Evolutionary conservation across 768 basidiomycete species (phyloP), one percentile per base, ranked within the genome.

Genomic region (Boletus rubescentipes): DNA sequence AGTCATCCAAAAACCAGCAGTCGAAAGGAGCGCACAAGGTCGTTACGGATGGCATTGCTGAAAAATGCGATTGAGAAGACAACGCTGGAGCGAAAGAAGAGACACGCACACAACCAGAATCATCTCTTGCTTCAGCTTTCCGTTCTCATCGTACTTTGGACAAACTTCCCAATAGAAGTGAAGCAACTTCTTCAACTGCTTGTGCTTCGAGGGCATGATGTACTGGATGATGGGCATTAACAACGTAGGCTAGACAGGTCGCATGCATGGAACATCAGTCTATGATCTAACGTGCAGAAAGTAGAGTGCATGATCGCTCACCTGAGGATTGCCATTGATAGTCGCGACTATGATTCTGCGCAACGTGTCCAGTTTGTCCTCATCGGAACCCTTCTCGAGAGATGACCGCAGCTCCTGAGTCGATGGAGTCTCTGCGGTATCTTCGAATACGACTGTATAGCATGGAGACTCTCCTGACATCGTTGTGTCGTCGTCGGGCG

Each of bases 191-290:
- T 99, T 98, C 68, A 98, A 83, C 55, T 87, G 86, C 77, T 99
- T 98, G 77, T 91, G 94, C 69, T 87, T 86, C 49, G 90, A 91
- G 35, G 97, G 97, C 80, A 98, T 83, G 58, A 96, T 89, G 74
- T 87, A 97, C 83, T 99, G 97, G 61, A 99, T 98, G 72, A 98
- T 88, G 7, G 94, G 91, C 95, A 99, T 98, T 75, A 98, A 85
- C 46, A 98, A 72, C 48, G 83, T 75, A n/a, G 93, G 91, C 93
- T 96, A 67, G 20, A 20, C 47, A 14, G 8, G 46, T 37, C 8
- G 26, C 15, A 48, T 15, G 4, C 40, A 46, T 15, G 16, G 16
- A 29, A 32, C 26, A 32, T 58, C 11, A 62, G 38, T 32, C 21
- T 32, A 36, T 16, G 9, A 53, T 37, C 14, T 21, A 21, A 34